Percentiles rank a stretch among this genome's conserved stretches.
Evolutionary conservation across 2,329 filamentous ascomycete genomes (phyloP).

Genomic region (Pseudogymnoascus sp.): DNA sequence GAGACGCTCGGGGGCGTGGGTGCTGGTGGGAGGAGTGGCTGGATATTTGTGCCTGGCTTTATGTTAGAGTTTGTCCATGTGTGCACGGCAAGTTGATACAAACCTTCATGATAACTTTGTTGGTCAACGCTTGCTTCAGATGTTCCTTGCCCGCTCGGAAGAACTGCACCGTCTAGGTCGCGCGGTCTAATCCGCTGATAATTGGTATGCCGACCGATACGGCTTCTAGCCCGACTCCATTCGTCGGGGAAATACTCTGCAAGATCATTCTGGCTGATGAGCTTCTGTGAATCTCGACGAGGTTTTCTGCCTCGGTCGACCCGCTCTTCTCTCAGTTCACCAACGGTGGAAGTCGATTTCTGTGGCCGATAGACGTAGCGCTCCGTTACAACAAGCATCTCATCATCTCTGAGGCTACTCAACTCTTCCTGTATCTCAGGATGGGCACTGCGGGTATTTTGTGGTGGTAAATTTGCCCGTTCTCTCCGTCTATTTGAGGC

Average conservation of each 20-base stretch:
- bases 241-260: slow-evolving; percentile 1
- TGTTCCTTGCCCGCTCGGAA: not conserved
- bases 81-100: not conserved
- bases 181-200: not conserved
- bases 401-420: not conserved
- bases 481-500: not conserved
- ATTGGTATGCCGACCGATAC: not conserved
- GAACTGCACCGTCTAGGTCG: not conserved
- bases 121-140: not conserved
- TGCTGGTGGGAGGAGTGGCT: not conserved
- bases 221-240: not conserved
- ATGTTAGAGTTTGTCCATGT: not conserved
- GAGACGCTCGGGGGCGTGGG: not conserved
- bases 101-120: not conserved
- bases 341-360: not conserved
- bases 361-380: slow-evolving; percentile 11
- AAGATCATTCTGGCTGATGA: not conserved
- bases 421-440: not conserved
- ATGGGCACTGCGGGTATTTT: not conserved
- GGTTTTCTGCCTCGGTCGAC: not conserved
- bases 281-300: not conserved
- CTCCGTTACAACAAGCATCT: slow-evolving; percentile 10
- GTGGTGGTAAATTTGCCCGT: not conserved
- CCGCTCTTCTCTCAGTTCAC: not conserved
- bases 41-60: not conserved